Conservation (phyloP, 371 early-diverging fungal genomes). For the Zychaea mexicana region DNA sequence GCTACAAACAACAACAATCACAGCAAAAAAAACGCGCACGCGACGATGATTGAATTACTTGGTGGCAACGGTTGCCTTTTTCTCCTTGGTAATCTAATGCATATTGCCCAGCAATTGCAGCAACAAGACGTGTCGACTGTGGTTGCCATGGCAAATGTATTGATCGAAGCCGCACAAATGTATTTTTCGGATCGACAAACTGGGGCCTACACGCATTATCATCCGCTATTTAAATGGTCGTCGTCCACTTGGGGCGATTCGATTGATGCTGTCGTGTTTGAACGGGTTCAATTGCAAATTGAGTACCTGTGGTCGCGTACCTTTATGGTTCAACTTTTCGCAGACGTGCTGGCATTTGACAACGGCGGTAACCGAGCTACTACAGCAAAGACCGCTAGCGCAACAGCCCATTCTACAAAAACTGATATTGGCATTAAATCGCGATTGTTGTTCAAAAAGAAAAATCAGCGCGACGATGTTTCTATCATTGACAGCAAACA, state of each 20-base stretch:
- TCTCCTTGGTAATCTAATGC: slow-evolving; percentile 57
- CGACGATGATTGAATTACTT: slow-evolving; percentile 15
- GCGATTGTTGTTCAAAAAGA: slow-evolving; percentile 8
- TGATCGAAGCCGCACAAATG: slow-evolving; percentile 39
- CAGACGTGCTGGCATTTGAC: slow-evolving; percentile 35
- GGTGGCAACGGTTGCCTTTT: slow-evolving; percentile 59
- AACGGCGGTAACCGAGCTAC: neutral
- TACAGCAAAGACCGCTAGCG: neutral
- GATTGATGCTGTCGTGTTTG: slow-evolving; percentile 44
- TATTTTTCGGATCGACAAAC: slow-evolving; percentile 53
- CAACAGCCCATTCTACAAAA: slow-evolving; percentile 1
- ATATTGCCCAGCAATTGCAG: slow-evolving; percentile 25
- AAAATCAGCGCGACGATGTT: neutral
- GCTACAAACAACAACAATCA: neutral
- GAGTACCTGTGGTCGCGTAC: slow-evolving; percentile 61
- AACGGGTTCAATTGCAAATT: slow-evolving; percentile 41
- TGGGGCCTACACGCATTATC: slow-evolving; percentile 49
- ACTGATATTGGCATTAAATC: slow-evolving; percentile 1
- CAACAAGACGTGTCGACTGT: slow-evolving; percentile 8
- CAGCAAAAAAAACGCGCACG: neutral
- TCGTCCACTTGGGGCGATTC: slow-evolving; percentile 38
- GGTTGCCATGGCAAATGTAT: slow-evolving; percentile 28
- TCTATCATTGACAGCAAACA: slow-evolving; percentile 1
- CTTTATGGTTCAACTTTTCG: slow-evolving; percentile 52
- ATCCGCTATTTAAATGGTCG: slow-evolving; percentile 73